These are phyloP conservation scores for Dioszegia crocea DNA, from an alignment of 768 basidiomycete genomes.

Conservation along the genomic window DNA sequence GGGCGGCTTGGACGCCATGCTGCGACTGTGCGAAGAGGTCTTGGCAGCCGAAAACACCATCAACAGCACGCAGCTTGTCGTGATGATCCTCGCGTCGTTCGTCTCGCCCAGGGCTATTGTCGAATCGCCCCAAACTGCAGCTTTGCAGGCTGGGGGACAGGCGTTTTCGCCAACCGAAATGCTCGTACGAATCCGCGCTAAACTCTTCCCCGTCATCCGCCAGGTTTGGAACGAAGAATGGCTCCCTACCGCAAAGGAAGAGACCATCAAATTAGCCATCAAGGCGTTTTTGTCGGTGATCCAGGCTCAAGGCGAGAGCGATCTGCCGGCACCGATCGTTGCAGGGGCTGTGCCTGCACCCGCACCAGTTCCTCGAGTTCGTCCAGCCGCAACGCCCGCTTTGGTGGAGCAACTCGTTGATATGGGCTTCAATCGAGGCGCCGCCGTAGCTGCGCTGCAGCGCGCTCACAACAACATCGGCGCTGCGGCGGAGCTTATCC, in stretches of 20 bases:
- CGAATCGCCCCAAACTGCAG: conserved; percentile 78
- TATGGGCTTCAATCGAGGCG: conserved; percentile 93
- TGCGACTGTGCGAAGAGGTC: neutral
- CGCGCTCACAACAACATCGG: conserved; percentile 84
- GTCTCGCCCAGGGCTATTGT: conserved; percentile 74
- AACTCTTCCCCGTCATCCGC: conserved; percentile 63
- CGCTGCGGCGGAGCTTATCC: conserved; percentile 78
- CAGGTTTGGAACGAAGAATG: conserved; percentile 78
- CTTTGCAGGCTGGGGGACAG: conserved; percentile 67
- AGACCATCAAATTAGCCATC: conserved; percentile 68
- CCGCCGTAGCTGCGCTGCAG: conserved; percentile 74
- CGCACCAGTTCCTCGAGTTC: neutral
- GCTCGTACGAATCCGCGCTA: conserved; percentile 71
- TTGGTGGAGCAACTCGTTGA: conserved; percentile 79
- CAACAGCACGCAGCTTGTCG: conserved; percentile 48
- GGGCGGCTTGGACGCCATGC: conserved; percentile 58
- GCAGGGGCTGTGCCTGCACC: neutral
- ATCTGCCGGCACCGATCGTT: conserved; percentile 58
- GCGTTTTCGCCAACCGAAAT: conserved; percentile 82
- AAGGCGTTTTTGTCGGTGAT: conserved; percentile 74
- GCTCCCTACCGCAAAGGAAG: conserved; percentile 57
- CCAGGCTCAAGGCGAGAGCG: conserved; percentile 61
- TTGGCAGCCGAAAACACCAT: conserved; percentile 11
- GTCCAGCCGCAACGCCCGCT: conserved; percentile 57
- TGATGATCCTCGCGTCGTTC: conserved; percentile 71